phyloP scores from a whole-genome alignment of 805 yeast species.

The Debaryomyces maramus region DNA sequence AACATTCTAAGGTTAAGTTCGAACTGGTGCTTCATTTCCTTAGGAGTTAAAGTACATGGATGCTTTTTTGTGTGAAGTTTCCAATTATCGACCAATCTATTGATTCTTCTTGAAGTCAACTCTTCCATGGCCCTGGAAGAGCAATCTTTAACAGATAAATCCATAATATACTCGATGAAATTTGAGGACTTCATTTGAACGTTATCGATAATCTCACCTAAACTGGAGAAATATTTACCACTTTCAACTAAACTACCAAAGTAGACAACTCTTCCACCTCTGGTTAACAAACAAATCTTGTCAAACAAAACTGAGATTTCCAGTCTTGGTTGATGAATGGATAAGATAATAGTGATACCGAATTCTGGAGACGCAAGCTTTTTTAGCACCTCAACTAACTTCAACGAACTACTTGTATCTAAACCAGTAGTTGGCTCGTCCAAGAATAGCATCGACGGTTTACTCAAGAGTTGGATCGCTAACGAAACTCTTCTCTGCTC shows the following conservation, averaged over 20 bases:
- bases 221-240: conserved; percentile 46
- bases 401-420: conserved; percentile 73
- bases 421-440: conserved; percentile 91
- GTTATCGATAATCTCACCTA: conserved; percentile 1
- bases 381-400: conserved; percentile 61
- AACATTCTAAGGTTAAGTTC: conserved; percentile 19
- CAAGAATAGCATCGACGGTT: conserved; percentile 72
- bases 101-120: conserved; percentile 22
- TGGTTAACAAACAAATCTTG: conserved; percentile 60
- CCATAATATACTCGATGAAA: conserved; percentile 35
- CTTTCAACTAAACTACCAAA: conserved; percentile 48
- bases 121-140: conserved; percentile 25
- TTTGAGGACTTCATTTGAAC: conserved; percentile 9
- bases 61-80: conserved; percentile 7
- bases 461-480: conserved; percentile 73
- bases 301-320: conserved; percentile 74
- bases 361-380: conserved; percentile 43
- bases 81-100: conserved; percentile 29
- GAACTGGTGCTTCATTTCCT: conserved; percentile 16
- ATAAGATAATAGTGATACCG: conserved; percentile 72
- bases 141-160: conserved; percentile 36
- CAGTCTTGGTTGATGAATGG: conserved; percentile 82
- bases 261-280: conserved; percentile 51
- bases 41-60: conserved; percentile 5
- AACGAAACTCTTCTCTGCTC: conserved; percentile 76